Conservation (phyloP, 768 basidiomycete genomes). For the Lactarius hatsudake region DNA sequence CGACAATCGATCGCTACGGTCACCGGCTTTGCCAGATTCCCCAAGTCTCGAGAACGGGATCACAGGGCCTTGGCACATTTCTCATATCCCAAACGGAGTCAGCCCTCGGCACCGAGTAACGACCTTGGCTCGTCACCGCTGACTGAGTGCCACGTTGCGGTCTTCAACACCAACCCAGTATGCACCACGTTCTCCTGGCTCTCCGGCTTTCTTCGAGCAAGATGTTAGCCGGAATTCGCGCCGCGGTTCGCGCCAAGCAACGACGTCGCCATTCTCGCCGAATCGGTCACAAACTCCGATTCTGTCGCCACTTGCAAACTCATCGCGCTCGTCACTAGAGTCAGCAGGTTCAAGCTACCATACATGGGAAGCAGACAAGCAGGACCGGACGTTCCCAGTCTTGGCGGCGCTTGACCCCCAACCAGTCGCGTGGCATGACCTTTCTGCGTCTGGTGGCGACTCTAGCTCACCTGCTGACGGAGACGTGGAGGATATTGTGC, state of each 20-base stretch:
- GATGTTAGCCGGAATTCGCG: constrained; percentile 28
- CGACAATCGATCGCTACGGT: constrained; percentile 44
- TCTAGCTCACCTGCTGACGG: constrained; percentile 48
- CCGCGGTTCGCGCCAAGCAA: constrained; percentile 21
- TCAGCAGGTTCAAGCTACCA: constrained; percentile 86
- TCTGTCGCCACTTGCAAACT: constrained; percentile 69
- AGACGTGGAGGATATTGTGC: constrained; percentile 66
- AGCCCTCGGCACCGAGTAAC: constrained; percentile 43
- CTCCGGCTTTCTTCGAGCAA: constrained; percentile 47
- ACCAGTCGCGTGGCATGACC: constrained; percentile 64
- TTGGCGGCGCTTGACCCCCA: constrained; percentile 52
- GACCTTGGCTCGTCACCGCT: constrained; percentile 50
- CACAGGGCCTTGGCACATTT: background rate
- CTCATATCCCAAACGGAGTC: constrained; percentile 7
- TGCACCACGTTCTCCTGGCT: constrained; percentile 50
- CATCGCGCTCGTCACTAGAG: constrained; percentile 76
- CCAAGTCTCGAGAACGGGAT: constrained; percentile 44
- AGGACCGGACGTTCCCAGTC: constrained; percentile 51
- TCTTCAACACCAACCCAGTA: constrained; percentile 69
- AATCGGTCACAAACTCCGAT: constrained; percentile 55
- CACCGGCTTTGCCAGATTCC: constrained; percentile 61
- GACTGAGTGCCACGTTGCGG: constrained; percentile 43
- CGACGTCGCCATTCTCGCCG: constrained; percentile 51
- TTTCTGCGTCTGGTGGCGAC: constrained; percentile 42
- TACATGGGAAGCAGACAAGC: constrained; percentile 63